Evolutionary conservation across 345 rosid genomes (phyloP).

Genomic region (Draba incana): DNA sequence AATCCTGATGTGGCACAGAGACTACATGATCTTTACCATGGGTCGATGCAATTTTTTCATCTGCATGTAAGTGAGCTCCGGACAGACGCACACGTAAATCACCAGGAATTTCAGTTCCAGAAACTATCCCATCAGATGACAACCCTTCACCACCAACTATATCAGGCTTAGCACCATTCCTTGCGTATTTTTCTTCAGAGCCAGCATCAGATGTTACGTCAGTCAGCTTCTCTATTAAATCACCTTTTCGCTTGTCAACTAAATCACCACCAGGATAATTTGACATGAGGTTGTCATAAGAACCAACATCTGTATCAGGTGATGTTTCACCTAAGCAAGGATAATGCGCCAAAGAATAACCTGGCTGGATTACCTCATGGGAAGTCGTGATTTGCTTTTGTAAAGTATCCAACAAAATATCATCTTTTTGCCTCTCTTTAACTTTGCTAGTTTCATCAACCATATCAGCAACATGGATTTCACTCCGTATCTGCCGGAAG

Average conservation of each 20-base stretch:
- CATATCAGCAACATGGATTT: slow-evolving; percentile 22
- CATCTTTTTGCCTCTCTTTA: slow-evolving; percentile 34
- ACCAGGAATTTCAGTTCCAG: slow-evolving; percentile 30
- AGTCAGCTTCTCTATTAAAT: slow-evolving; percentile 40
- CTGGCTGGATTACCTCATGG: slow-evolving; percentile 31
- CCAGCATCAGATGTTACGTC: slow-evolving; percentile 46
- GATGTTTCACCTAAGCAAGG: slow-evolving; percentile 37
- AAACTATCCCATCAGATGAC: slow-evolving; percentile 42
- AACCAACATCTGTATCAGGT: slow-evolving; percentile 36
- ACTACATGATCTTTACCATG: slow-evolving; percentile 42
- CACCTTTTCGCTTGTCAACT: slow-evolving; percentile 45
- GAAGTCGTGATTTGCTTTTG: slow-evolving; percentile 41
- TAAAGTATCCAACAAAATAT: slow-evolving; percentile 33
- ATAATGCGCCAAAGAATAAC: slow-evolving; percentile 40
- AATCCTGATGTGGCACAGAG: slow-evolving; percentile 41
- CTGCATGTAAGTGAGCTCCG: slow-evolving; percentile 41
- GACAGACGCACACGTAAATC: slow-evolving; percentile 40
- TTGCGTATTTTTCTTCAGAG: slow-evolving; percentile 47
- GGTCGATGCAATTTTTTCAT: slow-evolving; percentile 35
- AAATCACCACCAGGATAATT: slow-evolving; percentile 43
- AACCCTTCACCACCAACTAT: slow-evolving; percentile 39
- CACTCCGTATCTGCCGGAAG: slow-evolving; percentile 25
- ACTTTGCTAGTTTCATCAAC: slow-evolving; percentile 20
- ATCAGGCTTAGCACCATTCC: slow-evolving; percentile 26
- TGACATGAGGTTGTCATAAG: slow-evolving; percentile 39